Evolutionary conservation across 805 yeast genomes (phyloP), one percentile per base, ranked within the genome.

Genomic region (Candida alai): DNA sequence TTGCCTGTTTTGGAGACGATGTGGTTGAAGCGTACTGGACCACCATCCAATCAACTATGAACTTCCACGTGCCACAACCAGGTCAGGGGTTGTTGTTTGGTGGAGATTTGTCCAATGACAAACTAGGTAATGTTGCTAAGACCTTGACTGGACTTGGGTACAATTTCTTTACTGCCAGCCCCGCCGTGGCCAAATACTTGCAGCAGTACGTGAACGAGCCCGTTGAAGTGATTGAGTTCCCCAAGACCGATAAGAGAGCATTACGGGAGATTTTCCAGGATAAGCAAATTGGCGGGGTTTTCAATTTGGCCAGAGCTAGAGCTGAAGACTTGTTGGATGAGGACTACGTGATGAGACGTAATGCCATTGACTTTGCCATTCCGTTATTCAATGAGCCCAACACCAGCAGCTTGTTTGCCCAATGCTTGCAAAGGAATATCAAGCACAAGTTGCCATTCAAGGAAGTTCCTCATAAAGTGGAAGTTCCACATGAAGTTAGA

Each of bases 311-410:
- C 35, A 73, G 73, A 49, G 83, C 85, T 27, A 78, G 96, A 58
- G 99, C 97, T 28, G 94, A 85, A 52, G 67, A 74, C 44, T 72
- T 86, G 44, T 62, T 76, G 44, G 97, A 93, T 55, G 82, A 84
- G 62, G 97, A 93, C 65, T 93, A 93, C 62, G 81, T 90, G 39
- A 93, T 93, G 98, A 83, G 99, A 73, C 83, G 99, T 71, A 93
- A 93, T 60, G 97, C 99, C 30, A 94, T 93, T 66, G 99, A 93
- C 62, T 93, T 93, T 59, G 97, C 85, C 41, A 82, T 90, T 53
- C 96, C 98, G 27, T 71, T 93, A 56, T 90, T 93, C 72, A 93
- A 90, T 58, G 99, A 93, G 69, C 96, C 97, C 45, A 80, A 87
- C 58, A 94, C 98, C 15, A 83, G 96, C 2, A 56, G 80, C 50